Conservation (phyloP, 495 filamentous ascomycete species). For the Usnea hakonensis region DNA sequence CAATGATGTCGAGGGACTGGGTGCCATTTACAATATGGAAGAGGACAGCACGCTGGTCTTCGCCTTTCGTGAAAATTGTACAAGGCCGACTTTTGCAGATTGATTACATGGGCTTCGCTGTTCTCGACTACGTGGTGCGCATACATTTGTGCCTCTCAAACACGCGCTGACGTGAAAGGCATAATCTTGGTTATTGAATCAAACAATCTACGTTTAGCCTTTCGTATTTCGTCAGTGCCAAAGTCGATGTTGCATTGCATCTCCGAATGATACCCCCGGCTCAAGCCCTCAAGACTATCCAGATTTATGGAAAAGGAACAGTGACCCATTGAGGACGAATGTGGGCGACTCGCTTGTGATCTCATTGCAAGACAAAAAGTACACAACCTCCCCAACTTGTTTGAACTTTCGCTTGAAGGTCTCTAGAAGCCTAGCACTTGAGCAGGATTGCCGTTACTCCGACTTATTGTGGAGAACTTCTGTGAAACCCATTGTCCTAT, state of each 20-base stretch:
- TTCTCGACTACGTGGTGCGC: background rate
- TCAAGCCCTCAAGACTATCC: background rate
- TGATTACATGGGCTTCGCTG: background rate
- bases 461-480: too few relatives aligned
- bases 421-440: too few relatives aligned
- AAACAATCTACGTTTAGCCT: background rate
- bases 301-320: background rate
- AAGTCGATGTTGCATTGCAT: background rate
- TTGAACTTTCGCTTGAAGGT: too few relatives aligned
- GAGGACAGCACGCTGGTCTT: background rate
- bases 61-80: background rate
- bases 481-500: too few relatives aligned
- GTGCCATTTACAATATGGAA: background rate
- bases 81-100: background rate
- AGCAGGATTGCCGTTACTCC: too few relatives aligned
- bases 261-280: background rate
- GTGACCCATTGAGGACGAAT: background rate
- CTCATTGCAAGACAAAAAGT: too few relatives aligned
- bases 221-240: background rate
- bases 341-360: background rate
- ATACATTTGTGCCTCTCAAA: background rate
- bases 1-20: background rate
- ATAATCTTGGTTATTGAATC: background rate
- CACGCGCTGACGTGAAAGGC: background rate
- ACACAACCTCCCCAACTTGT: too few relatives aligned